Conservation (phyloP, 2,329 filamentous ascomycete genomes). For the Colletotrichum paranaense region DNA sequence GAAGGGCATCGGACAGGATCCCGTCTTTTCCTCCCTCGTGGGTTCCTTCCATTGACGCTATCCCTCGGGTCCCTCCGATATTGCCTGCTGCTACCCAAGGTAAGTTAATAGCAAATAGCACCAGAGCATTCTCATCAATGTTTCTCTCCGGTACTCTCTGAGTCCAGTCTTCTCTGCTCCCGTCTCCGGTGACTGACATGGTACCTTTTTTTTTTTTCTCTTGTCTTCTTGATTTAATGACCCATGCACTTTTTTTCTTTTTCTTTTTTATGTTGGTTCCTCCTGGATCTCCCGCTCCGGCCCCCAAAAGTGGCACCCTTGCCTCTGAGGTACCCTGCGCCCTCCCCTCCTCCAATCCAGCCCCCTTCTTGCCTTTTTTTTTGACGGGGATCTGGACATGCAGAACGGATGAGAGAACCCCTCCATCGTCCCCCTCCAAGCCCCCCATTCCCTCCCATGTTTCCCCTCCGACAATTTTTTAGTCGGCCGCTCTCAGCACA, state of each 20-base stretch:
- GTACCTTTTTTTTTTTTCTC: not conserved
- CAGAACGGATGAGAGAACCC: conserved; percentile 28
- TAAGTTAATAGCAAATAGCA: not conserved
- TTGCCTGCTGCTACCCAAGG: not conserved
- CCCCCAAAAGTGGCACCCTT: not conserved
- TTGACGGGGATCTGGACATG: not conserved
- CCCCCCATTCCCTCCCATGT: not conserved
- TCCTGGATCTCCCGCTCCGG: not conserved
- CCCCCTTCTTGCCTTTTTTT: not conserved
- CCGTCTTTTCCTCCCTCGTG: too few species aligned
- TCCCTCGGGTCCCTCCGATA: not conserved
- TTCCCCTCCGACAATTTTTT: conserved; percentile 6
- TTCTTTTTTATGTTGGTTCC: not conserved
- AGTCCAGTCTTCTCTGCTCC: not conserved
- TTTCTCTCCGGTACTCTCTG: not conserved
- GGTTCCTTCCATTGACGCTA: not conserved
- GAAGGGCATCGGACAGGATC: too few species aligned
- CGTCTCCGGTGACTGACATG: not conserved
- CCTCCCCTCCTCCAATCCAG: not conserved
- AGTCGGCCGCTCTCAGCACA: conserved; percentile 13
- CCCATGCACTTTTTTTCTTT: not conserved
- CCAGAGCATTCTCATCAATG: not conserved
- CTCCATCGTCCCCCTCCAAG: conserved; percentile 15
- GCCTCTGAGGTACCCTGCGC: not conserved
- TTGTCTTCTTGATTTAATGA: not conserved